Conservation (phyloP, 2,329 filamentous ascomycete genomes). For the Thelonectria rubi region DNA sequence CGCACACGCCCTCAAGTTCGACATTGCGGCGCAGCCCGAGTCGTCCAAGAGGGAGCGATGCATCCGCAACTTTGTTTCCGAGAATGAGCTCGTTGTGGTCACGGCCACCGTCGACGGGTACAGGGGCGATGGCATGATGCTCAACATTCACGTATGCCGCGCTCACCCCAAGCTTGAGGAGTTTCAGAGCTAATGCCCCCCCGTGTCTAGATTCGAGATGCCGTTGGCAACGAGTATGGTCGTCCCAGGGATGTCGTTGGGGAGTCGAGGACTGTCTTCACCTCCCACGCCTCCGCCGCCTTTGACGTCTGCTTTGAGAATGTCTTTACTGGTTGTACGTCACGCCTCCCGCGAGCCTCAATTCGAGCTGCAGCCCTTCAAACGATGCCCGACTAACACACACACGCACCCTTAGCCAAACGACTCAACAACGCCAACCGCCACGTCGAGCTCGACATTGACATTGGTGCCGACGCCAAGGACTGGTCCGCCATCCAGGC, state of each 20-base stretch:
- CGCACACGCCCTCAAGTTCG: slow-evolving; percentile 86
- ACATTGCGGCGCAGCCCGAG: slow-evolving; percentile 74
- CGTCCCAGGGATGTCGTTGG: slow-evolving; percentile 89
- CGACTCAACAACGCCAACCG: slow-evolving; percentile 61
- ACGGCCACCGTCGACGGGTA: slow-evolving; percentile 87
- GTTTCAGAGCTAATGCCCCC: slow-evolving; percentile 9
- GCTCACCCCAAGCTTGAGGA: slow-evolving; percentile 4
- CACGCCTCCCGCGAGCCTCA: neutral
- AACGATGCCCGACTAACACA: slow-evolving; percentile 22
- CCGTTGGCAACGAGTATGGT: slow-evolving; percentile 95
- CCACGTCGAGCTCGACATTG: slow-evolving; percentile 89
- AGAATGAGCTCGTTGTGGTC: slow-evolving; percentile 93
- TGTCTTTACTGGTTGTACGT: slow-evolving; percentile 74
- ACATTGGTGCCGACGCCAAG: slow-evolving; percentile 96
- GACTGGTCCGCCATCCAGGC: slow-evolving; percentile 98
- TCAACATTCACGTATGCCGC: slow-evolving; percentile 87
- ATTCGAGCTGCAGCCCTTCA: slow-evolving; percentile 9
- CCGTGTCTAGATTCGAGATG: slow-evolving; percentile 81
- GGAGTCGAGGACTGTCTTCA: slow-evolving; percentile 93
- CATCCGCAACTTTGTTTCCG: slow-evolving; percentile 93
- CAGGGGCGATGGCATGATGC: slow-evolving; percentile 88
- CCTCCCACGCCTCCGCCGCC: slow-evolving; percentile 86
- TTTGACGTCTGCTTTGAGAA: slow-evolving; percentile 99
- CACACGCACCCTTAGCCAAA: slow-evolving; percentile 28
- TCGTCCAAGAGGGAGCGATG: slow-evolving; percentile 80